Base-by-base conservation (phyloP, 257 asterid genomes). In the Osmanthus fragrans region DNA sequence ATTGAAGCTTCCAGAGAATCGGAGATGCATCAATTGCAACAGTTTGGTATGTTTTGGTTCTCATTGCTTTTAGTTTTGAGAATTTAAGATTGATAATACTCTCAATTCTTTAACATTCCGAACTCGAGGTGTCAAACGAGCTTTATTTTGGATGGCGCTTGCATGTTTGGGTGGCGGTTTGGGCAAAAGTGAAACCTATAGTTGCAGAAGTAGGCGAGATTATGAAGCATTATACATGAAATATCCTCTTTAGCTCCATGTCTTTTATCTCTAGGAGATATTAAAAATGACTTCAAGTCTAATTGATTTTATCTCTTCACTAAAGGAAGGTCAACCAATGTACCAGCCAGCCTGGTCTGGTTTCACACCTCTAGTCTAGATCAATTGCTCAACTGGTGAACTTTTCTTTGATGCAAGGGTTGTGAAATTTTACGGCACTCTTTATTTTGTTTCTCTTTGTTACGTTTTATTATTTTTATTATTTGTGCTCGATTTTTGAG, bases 1-100 rank as follows among this genome's bases (percentile, higher is more conserved):
- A 74, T 82, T 92, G 49, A 94, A 86, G 90, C 92, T 87, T 75
- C 90, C 91, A 18, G 91, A 89, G 77, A 94, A 94, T 71, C 84
- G 81, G 77, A 88, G 93, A 87, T 94, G 98, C 83, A 90, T 94
- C 81, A 94, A 94, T 76, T 94, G 98, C 97, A 89, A 90, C 82
- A 81, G 82, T 79, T 86, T 89, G 97, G 98, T 90, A 89, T 39
- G 69, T 63, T 63, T 63, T 23, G 18, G 34, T 63, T 63, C 16
- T 63, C 69, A 23, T 25, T 63, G 81, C 29, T 76, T 73, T 71
- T 39, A 45, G 16, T 15, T 70, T 33, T 67, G 45, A 18, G 29
- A 8, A 65, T 39, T 54, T 36, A 29, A 60, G 25, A 54, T 2
- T 54, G 64, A 54, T 58, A 63, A 63, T 63, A 11, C 34, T 63